phyloP scores from a whole-genome alignment of 2,329 filamentous ascomycete species.

The Hypoxylon sp. region DNA sequence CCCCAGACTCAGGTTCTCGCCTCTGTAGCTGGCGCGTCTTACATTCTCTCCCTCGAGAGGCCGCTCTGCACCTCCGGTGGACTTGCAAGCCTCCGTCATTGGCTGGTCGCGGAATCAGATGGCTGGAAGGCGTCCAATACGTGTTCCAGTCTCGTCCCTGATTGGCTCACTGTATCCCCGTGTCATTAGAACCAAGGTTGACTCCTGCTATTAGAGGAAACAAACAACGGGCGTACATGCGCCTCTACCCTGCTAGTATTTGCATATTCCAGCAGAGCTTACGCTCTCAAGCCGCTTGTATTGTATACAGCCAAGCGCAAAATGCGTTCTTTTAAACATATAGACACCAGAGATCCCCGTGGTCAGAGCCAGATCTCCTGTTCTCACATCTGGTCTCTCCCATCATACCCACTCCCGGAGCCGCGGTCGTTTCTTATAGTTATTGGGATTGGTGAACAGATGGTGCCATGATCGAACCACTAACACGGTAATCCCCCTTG shows the following conservation, averaged over 20 bases:
- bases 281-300: slow-evolving; percentile 13
- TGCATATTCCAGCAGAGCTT: neutral
- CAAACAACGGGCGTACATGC: slow-evolving; percentile 20
- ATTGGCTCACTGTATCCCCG: slow-evolving; percentile 19
- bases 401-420: slow-evolving; percentile 1
- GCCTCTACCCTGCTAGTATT: slow-evolving; percentile 3
- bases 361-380: slow-evolving; percentile 2
- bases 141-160: neutral
- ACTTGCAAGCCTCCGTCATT: slow-evolving; percentile 2
- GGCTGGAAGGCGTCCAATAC: slow-evolving; percentile 3
- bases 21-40: slow-evolving; percentile 6
- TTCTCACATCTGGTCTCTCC: slow-evolving; percentile 3
- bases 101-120: slow-evolving; percentile 3
- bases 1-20: slow-evolving; percentile 9
- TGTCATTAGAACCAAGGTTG: slow-evolving; percentile 13
- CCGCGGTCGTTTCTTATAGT: slow-evolving; percentile 1
- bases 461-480: slow-evolving; percentile 21
- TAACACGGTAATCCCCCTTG: slow-evolving; percentile 12
- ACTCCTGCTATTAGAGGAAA: slow-evolving; percentile 19
- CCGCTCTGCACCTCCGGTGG: slow-evolving; percentile 10
- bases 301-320: slow-evolving; percentile 15
- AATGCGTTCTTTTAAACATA: slow-evolving; percentile 16
- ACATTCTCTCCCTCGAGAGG: slow-evolving; percentile 8
- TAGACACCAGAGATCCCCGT: slow-evolving; percentile 10
- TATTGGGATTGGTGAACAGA: slow-evolving; percentile 10